Evolutionary conservation across 129 eudicot genomes (phyloP), one percentile per base, ranked within the genome.

Genomic region (Flaveria robusta): DNA sequence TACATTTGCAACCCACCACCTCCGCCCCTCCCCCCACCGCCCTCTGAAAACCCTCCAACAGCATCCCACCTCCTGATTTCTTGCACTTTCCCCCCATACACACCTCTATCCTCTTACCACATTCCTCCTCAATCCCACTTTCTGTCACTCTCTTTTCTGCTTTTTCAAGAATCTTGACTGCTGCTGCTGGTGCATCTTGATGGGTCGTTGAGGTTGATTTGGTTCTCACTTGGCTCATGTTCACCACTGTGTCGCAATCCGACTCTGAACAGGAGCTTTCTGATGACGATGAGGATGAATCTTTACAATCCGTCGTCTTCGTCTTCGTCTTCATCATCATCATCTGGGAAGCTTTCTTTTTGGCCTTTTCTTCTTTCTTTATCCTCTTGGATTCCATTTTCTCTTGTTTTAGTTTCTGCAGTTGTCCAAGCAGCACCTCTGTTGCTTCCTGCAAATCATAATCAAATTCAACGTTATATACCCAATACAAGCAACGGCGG

Each of bases 1-100:
- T 87, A 65, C 98, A 93, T 70, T 88, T 93, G 85, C 98, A 93
- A 3, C 97, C 97, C 2, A 83, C 91, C 22, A 88, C 98, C 0
- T 72, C 79, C 5, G 68, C 91, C 70, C 81, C 93, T 12, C 60
- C 71, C 1, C 91, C 97, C 1, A 87, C 83, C 9, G 82, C 89
- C 68, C 37, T 77, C 71, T 86, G 82, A 62, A 94, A 91, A 58
- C 86, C 82, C 29, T 84, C 91, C 80, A 94, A 20, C 75, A 94
- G 24, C 54, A 64, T 45, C 2, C 70, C 90, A 0, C 84, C 91
- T 0, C 98, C 98, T 0, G 92, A 84, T 81, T 88, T 93, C 93
- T 88, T 93, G 88, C 98, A 93, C 67, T 93, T 91, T 0, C 98
- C 97, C 7, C 98, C 98, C 98, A 88, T 93, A 41, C 98, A 93